Evolutionary conservation across 352 stramenopile species (phyloP), one percentile per base, ranked within the genome.

Genomic region (Nothophytophthora sp.): DNA sequence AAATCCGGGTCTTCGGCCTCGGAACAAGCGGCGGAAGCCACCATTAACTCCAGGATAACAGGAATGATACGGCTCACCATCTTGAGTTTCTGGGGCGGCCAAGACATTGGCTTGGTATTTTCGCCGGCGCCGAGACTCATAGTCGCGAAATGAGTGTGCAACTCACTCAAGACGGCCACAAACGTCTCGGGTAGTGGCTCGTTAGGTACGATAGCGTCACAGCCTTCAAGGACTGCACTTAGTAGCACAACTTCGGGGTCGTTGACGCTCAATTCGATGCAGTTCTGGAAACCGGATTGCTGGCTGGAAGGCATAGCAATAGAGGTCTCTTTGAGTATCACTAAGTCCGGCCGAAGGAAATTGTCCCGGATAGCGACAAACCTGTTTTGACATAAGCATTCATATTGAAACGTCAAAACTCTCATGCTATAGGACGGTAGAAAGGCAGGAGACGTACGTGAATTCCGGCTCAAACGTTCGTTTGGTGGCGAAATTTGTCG

Each of bases 351-450:
- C 3, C 47, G 49, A 27, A 87, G 50, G 38, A 87, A 89, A 35
- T 85, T 87, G 34, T 86, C 78, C 20, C 71, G 63, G 16, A 89
- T 63, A 43, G 60, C 54, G 10, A 47, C 38, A 35, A 89, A 87
- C n/a, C 70, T 81, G 33, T 9, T 28, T 13, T 15, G 33, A 34
- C 27, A 48, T 30, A 36, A 34, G 8, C 11, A 29, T 45, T 29
- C 37, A 9, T 40, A n/a, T 16, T 4, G 9, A n/a, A 25, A 27
- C 11, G 2, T 12, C 10, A 16, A n/a, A n/a, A n/a, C n/a, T n/a
- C n/a, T n/a, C n/a, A n/a, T n/a, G n/a, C n/a, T n/a, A n/a, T n/a
- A n/a, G n/a, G n/a, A n/a, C n/a, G n/a, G n/a, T n/a, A n/a, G n/a
- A n/a, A n/a, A n/a, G n/a, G n/a, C n/a, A n/a, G n/a, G 11, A 36